Percentiles rank a stretch among this genome's conserved stretches.
These are phyloP conservation scores for Bullera alba DNA, from an alignment of 768 basidiomycete genomes.

Conservation along the genomic window DNA sequence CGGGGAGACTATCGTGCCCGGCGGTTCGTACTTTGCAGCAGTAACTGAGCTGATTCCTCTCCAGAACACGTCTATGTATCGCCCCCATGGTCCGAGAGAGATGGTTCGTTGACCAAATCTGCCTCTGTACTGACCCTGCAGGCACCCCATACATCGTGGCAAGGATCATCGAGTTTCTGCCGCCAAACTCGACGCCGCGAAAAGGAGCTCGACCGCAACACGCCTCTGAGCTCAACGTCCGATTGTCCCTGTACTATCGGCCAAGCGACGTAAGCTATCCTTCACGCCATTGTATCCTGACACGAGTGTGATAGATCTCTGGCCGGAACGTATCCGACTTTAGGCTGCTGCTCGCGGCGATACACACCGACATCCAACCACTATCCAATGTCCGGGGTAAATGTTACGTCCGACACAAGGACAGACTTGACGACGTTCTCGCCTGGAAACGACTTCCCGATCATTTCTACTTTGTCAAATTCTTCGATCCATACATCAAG, in stretches of 20 bases:
- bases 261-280: slow-evolving; percentile 60
- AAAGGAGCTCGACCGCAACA: slow-evolving; percentile 19
- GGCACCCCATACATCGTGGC: slow-evolving; percentile 86
- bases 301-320: slow-evolving; percentile 54
- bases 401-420: slow-evolving; percentile 89
- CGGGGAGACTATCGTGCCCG: slow-evolving; percentile 35
- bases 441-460: slow-evolving; percentile 92
- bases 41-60: background rate
- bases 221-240: slow-evolving; percentile 54
- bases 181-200: slow-evolving; percentile 59
- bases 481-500: slow-evolving; percentile 97
- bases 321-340: slow-evolving; percentile 85
- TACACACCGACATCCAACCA: slow-evolving; percentile 94
- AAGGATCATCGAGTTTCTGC: slow-evolving; percentile 93
- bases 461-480: slow-evolving; percentile 88
- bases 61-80: slow-evolving; percentile 96
- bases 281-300: background rate
- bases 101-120: slow-evolving; percentile 51
- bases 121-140: slow-evolving; percentile 5
- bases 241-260: slow-evolving; percentile 93
- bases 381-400: slow-evolving; percentile 84
- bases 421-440: slow-evolving; percentile 86
- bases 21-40: slow-evolving; percentile 25
- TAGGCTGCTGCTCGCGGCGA: slow-evolving; percentile 84
- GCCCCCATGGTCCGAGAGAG: slow-evolving; percentile 81